Conservation (phyloP, 1,284 basidiomycete species). For the Leucoagaricus sp. region DNA sequence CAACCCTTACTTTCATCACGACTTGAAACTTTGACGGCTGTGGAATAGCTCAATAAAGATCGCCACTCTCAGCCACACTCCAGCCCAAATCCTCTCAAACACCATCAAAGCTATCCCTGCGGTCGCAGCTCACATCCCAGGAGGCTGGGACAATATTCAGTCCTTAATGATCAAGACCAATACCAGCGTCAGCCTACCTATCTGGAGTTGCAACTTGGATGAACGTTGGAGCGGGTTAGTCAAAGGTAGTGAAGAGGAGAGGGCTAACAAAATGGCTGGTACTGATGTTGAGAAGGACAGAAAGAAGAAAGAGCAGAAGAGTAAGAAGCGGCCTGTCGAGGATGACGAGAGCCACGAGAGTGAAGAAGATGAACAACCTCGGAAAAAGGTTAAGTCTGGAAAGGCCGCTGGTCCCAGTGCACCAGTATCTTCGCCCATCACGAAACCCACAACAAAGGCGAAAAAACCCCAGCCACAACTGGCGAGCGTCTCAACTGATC, state of each 20-base stretch:
- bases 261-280: constrained; percentile 24
- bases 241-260: constrained; percentile 28
- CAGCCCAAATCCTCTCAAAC: constrained; percentile 79
- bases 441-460: neutral
- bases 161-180: constrained; percentile 91
- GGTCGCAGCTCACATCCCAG: constrained; percentile 72
- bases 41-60: constrained; percentile 79
- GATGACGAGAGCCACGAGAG: constrained; percentile 25
- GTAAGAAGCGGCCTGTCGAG: constrained; percentile 39
- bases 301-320: constrained; percentile 30
- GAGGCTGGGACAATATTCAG: constrained; percentile 92
- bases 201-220: constrained; percentile 83
- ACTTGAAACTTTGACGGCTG: neutral
- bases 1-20: neutral
- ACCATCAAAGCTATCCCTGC: constrained; percentile 78
- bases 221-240: constrained; percentile 63
- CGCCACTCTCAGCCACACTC: constrained; percentile 72
- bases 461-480: neutral
- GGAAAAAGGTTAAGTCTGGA: constrained; percentile 11
- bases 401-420: neutral
- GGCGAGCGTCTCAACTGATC: neutral
- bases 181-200: constrained; percentile 81
- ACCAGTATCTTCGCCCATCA: neutral
- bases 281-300: constrained; percentile 21
- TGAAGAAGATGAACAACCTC: constrained; percentile 29